Conservation (phyloP, 768 basidiomycete genomes). For the Xanthoconium stramineum region DNA sequence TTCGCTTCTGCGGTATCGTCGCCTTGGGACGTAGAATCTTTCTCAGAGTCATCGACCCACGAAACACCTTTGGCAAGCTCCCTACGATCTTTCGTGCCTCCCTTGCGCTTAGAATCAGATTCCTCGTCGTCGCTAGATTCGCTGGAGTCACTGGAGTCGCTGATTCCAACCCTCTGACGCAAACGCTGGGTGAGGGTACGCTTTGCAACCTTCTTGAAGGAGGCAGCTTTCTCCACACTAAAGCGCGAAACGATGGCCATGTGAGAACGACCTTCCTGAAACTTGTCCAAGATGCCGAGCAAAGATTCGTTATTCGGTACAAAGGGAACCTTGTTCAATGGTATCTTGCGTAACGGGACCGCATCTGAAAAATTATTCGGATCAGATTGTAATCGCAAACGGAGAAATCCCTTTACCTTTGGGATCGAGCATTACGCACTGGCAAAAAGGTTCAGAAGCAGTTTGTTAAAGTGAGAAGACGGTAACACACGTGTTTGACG, state of each 20-base stretch:
- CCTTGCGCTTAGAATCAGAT: conserved; percentile 20
- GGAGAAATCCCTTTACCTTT: conserved; percentile 45
- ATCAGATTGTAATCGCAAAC: not conserved
- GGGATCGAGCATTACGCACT: conserved; percentile 82
- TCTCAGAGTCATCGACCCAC: conserved; percentile 34
- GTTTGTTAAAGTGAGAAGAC: not conserved
- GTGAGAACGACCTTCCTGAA: conserved; percentile 88
- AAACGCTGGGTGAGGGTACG: conserved; percentile 76
- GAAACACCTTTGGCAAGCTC: conserved; percentile 27
- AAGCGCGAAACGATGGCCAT: conserved; percentile 88
- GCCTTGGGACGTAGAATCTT: conserved; percentile 27
- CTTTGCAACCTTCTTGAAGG: conserved; percentile 82
- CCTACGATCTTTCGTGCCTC: conserved; percentile 14
- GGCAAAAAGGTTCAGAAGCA: not conserved
- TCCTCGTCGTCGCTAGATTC: conserved; percentile 44
- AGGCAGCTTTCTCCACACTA: conserved; percentile 68
- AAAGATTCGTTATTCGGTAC: conserved; percentile 86
- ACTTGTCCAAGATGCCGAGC: conserved; percentile 79
- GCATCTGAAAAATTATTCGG: conserved; percentile 50
- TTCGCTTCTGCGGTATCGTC: conserved; percentile 23
- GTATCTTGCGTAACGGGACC: conserved; percentile 76
- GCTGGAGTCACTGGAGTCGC: conserved; percentile 54
- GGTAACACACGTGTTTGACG: conserved; percentile 61
- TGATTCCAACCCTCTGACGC: conserved; percentile 70
- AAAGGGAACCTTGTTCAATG: conserved; percentile 81